Evolutionary conservation across 495 filamentous ascomycete genomes (phyloP).

Genomic region (Apodospora peruviana): DNA sequence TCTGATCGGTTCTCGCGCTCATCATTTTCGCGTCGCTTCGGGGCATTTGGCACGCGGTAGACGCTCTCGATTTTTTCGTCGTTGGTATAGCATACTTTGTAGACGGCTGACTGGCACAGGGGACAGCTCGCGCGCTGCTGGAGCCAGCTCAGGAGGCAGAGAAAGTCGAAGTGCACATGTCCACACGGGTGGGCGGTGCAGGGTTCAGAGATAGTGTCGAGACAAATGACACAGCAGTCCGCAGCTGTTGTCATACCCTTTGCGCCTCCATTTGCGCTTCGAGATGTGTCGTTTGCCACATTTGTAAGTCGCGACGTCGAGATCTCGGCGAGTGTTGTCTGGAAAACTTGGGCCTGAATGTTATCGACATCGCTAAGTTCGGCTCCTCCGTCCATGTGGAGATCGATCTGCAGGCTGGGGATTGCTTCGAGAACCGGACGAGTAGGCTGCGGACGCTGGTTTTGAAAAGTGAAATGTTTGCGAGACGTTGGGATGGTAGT

Average conservation of each 20-base stretch:
- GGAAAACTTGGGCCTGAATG: slow-evolving; percentile 38
- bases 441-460: not conserved
- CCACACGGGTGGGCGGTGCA: slow-evolving; percentile 68
- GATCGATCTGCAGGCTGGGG: not conserved
- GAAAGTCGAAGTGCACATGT: slow-evolving; percentile 76
- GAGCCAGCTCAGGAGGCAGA: slow-evolving; percentile 80
- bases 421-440: not conserved
- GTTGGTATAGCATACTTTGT: slow-evolving; percentile 60
- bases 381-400: not conserved
- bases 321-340: slow-evolving; percentile 42
- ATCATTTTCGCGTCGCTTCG: not conserved
- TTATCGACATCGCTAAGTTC: slow-evolving; percentile 15
- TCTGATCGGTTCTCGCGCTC: slow-evolving; percentile 3
- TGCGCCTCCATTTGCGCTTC: not conserved
- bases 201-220: slow-evolving; percentile 66
- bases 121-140: slow-evolving; percentile 69
- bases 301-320: slow-evolving; percentile 17
- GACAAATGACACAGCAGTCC: slow-evolving; percentile 63
- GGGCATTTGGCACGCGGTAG: slow-evolving; percentile 30
- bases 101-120: slow-evolving; percentile 67
- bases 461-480: no score
- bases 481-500: no score
- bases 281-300: slow-evolving; percentile 3
- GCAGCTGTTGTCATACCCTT: slow-evolving; percentile 2
- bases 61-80: slow-evolving; percentile 50